Evolutionary conservation across 768 basidiomycete species (phyloP).

Genomic region (Mycena leptocephala): DNA sequence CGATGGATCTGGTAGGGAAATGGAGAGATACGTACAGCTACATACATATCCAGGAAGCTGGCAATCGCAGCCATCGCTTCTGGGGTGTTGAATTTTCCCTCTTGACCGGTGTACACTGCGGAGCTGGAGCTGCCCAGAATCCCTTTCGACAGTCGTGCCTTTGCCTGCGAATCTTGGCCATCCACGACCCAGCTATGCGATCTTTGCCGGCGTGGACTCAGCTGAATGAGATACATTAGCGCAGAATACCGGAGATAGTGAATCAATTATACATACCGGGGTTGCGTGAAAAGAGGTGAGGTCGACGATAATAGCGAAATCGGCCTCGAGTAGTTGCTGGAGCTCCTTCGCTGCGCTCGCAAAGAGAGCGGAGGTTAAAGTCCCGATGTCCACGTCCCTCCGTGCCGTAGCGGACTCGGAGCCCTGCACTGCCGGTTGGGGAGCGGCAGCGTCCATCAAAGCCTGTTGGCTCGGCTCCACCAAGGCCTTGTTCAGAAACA

Average conservation of each 20-base stretch:
- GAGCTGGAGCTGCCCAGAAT: constrained; percentile 5
- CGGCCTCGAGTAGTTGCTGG: constrained; percentile 18
- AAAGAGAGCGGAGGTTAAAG: background rate
- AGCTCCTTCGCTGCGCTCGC: constrained; percentile 8
- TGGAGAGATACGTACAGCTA: background rate
- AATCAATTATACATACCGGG: background rate
- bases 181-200: constrained; percentile 3
- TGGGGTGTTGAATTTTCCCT: background rate
- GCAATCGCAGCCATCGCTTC: constrained; percentile 14
- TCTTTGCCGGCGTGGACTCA: background rate
- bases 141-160: background rate
- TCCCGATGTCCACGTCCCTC: background rate
- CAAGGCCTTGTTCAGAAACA: constrained; percentile 23
- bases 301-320: constrained; percentile 25
- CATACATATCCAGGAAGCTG: constrained; percentile 10
- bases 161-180: background rate
- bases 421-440: constrained; percentile 21
- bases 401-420: background rate
- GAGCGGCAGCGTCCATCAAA: background rate
- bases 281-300: constrained; percentile 5
- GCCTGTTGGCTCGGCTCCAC: constrained; percentile 23
- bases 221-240: background rate
- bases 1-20: background rate
- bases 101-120: background rate
- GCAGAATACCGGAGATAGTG: too few species aligned